Percentiles rank a stretch among this genome's conserved stretches.
These are phyloP conservation scores for Eimeria tenella DNA, from an alignment of 169 alveolate species.

Conservation along the genomic window DNA sequence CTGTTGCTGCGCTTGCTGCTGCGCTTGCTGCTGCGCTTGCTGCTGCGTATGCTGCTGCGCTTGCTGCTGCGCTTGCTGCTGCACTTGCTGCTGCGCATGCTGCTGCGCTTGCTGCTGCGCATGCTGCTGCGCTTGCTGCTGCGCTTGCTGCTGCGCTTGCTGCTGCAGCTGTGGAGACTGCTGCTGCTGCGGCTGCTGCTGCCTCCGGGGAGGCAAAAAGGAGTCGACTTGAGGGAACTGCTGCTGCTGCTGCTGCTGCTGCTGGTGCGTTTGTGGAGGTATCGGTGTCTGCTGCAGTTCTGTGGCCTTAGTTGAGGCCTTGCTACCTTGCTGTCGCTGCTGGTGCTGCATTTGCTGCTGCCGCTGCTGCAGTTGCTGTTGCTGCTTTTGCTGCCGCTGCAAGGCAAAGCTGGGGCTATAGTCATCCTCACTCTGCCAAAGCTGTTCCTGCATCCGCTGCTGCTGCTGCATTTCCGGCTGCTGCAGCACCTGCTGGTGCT, in stretches of 20 bases:
- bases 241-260: slow-evolving; percentile 56
- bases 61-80: slow-evolving; percentile 86
- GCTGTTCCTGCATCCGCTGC: slow-evolving; percentile 13
- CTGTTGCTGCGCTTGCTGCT: background rate
- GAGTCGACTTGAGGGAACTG: background rate
- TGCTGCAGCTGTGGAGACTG: slow-evolving; percentile 24
- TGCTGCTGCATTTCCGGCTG: slow-evolving; percentile 30
- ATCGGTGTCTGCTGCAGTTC: background rate
- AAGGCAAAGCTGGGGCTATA: slow-evolving; percentile 14
- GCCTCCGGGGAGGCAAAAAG: background rate
- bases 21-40: background rate
- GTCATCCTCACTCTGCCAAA: background rate
- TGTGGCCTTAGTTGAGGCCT: background rate
- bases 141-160: slow-evolving; percentile 75
- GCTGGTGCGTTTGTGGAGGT: background rate
- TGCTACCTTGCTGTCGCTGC: slow-evolving; percentile 20
- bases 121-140: slow-evolving; percentile 86
- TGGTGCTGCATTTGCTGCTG: slow-evolving; percentile 40
- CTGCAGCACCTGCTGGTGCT: slow-evolving; percentile 5
- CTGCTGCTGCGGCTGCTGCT: background rate
- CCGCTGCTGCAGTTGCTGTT: background rate
- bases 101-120: slow-evolving; percentile 88
- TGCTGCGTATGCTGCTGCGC: slow-evolving; percentile 88
- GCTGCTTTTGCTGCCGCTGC: slow-evolving; percentile 54
- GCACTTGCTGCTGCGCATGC: slow-evolving; percentile 20